Base-by-base conservation (phyloP, 2,329 filamentous ascomycete genomes). In the Fusarium cyanostomum region DNA sequence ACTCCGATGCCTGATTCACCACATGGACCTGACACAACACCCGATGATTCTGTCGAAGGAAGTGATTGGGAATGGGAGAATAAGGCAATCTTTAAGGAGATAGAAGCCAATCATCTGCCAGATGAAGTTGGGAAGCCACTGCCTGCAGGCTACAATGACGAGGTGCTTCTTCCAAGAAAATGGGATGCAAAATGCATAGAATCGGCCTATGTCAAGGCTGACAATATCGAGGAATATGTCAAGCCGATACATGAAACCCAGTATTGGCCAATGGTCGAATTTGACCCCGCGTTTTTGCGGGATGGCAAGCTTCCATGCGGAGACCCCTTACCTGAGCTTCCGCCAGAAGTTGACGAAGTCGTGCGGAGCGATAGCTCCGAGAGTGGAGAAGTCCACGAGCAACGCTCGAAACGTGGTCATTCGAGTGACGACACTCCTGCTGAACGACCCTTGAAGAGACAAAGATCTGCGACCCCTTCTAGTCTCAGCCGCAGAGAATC, bases 91-190 rank as follows among this genome's bases (percentile, higher is more conserved):
- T 82, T 82, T 52, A 69, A 73, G 9, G 77, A 80, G 35, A 61
- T 71, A 30, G 59, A 68, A 8, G 54, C 72, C 5, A 62, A 60
- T 10, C 76, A 78, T 52, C 73, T 74, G 7, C 78, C 79, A n/a
- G 81, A 83, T 33, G 77, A 79, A n/a, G 78, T 82, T 51, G 80
- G 78, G 11, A 81, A 78, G 56, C 81, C 81, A 16, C 71, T 84
- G 2, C 75, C 79, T 5, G 62, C 69, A 13, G 71, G 73, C 15
- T 83, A 80, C 56, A 78, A 74, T 34, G 80, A 82, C 16, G 77
- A 79, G 13, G 76, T 81, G 8, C 78, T 82, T 28, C 78, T 82
- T 34, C 79, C 81, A 24, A 78, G 77, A 15, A 74, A 79, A 6
- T 80, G 78, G 67, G 75, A 80, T 61, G 76, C 79, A 11, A 74